Evolutionary conservation across 2,329 filamentous ascomycete genomes (phyloP), one percentile per base, ranked within the genome.

Genomic region (Tolypocladium pustulatum): DNA sequence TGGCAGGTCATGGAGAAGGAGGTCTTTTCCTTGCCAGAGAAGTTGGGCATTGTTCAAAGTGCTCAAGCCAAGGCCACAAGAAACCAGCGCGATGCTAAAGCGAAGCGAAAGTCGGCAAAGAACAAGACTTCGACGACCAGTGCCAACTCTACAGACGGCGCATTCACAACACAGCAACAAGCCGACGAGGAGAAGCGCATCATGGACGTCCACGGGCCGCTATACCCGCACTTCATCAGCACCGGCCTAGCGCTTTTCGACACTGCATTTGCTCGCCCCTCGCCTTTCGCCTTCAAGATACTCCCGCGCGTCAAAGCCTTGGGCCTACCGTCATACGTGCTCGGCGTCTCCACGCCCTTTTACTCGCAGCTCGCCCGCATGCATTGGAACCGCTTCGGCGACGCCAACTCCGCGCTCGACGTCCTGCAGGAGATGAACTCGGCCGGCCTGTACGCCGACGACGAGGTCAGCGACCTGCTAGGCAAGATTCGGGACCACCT

Each of bases 311-410:
- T 91, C 65, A 89, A 88, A 67, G 76, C 80, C 52, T 76, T 90
- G 0, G 88, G 89, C 1, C 78, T 88, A 1, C 81, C 83, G 1
- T 87, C 87, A 0, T 90, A 87, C 66, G 84, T 90, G 8, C 79
- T 93, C 0, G 89, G 88, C 54, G 86, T 83, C 7, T 85, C 85
- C 22, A 88, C 87, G 0, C 75, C 80, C 0, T 82, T 92, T 49
- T 92, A 89, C 75, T 86, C 88, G 67, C 77, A 83, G 55, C 78
- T 91, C 38, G 76, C 90, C 30, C 71, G 76, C 17, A 78, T 86
- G 27, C 76, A 84, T 58, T 90, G 86, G 83, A 70, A 74, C 38
- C 80, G 82, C 13, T 81, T 83, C 62, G 78, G 82, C 27, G 83
- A 90, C 65, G 75, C 83, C 2, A 62, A 67, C 4, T 76, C 76